Percentiles rank a stretch among this genome's conserved stretches.
Conservation (phyloP, 306 rosid species). For the Vigna radiata region DNA sequence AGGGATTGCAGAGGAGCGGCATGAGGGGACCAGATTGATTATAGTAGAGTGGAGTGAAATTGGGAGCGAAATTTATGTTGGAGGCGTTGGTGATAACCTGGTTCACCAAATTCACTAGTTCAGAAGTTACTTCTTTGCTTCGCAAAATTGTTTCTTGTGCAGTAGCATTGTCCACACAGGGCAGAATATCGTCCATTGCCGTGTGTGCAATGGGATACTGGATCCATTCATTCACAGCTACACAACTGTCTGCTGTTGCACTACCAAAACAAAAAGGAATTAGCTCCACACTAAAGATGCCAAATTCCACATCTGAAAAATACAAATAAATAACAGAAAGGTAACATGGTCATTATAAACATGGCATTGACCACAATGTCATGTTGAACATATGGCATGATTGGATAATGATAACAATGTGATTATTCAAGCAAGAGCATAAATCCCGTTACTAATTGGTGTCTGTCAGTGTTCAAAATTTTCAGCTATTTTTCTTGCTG, state of each 20-base stretch:
- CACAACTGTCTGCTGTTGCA: constrained; percentile 87
- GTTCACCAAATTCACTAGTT: constrained; percentile 66
- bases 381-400: neutral
- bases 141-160: constrained; percentile 66
- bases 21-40: constrained; percentile 83
- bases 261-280: constrained; percentile 50
- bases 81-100: constrained; percentile 59
- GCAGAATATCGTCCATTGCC: constrained; percentile 83
- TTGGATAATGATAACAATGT: neutral
- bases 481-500: neutral
- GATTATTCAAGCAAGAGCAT: neutral
- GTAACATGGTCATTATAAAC: constrained; percentile 5
- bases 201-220: constrained; percentile 71
- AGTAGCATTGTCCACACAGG: constrained; percentile 79
- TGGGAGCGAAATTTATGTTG: constrained; percentile 63
- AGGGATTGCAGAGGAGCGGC: constrained; percentile 84
- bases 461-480: neutral
- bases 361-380: neutral
- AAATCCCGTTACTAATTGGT: neutral
- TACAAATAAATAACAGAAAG: neutral
- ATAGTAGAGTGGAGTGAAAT: constrained; percentile 56
- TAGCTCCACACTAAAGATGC: neutral
- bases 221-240: constrained; percentile 89
- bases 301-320: neutral
- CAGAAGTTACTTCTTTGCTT: constrained; percentile 77